Evolutionary conservation across 176 grass and related monocot species (phyloP).

Genomic region (Elymus sibiricus): DNA sequence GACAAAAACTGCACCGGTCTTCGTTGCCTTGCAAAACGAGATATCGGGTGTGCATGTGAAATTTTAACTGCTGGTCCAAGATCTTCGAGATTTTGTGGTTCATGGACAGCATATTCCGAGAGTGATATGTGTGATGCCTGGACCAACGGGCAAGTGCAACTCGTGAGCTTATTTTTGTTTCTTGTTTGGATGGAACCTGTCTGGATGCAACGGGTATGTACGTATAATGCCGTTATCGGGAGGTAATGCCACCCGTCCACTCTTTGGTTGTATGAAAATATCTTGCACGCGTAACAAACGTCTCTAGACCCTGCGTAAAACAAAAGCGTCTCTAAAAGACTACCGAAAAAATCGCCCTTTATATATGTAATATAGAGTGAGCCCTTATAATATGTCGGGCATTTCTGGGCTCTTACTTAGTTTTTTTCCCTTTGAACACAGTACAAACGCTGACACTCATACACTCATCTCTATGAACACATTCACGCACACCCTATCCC

Average conservation of each 20-base stretch:
- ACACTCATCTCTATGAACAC: too few species aligned
- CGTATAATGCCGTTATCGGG: too few species aligned
- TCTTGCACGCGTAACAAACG: too few species aligned
- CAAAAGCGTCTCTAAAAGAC: too few species aligned
- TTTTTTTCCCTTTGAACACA: too few species aligned
- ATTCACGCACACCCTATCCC: too few species aligned
- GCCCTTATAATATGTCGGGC: too few species aligned
- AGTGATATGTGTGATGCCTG: not conserved
- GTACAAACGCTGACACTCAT: too few species aligned
- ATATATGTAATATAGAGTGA: too few species aligned
- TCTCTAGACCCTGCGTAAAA: too few species aligned
- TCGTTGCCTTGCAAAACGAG: not conserved
- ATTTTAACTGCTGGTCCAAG: not conserved
- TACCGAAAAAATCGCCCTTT: too few species aligned
- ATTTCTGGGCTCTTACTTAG: too few species aligned
- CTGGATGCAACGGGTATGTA: not conserved
- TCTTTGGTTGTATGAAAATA: not conserved
- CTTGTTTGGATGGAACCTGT: not conserved
- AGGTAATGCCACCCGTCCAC: not conserved
- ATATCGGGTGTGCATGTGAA: not conserved
- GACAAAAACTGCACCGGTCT: not conserved
- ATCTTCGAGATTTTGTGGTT: not conserved
- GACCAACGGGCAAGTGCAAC: not conserved
- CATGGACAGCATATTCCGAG: not conserved
- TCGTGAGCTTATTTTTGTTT: not conserved